Evolutionary conservation across 1,139 yeast genomes (phyloP).

Genomic region (Nakaseomyces delphensis): DNA sequence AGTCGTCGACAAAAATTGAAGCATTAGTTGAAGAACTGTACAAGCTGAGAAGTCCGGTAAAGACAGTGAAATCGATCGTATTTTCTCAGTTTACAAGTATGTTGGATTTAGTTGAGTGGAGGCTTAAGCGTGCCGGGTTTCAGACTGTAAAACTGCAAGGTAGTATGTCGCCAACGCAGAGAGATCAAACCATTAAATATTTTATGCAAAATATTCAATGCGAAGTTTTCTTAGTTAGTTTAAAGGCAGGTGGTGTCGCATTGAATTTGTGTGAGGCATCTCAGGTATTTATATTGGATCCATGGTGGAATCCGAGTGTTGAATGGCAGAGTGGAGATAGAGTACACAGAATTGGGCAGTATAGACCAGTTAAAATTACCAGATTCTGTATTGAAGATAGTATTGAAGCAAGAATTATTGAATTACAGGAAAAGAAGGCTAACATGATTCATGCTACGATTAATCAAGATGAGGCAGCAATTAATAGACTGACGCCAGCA

Average conservation of each 20-base stretch:
- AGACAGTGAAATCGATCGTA: slow-evolving; percentile 89
- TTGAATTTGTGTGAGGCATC: slow-evolving; percentile 93
- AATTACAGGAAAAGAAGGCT: slow-evolving; percentile 92
- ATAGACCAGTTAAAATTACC: slow-evolving; percentile 87
- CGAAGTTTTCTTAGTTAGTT: slow-evolving; percentile 85
- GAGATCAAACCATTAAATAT: slow-evolving; percentile 82
- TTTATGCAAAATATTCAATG: slow-evolving; percentile 89
- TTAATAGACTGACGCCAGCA: slow-evolving; percentile 78
- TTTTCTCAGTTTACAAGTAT: slow-evolving; percentile 95
- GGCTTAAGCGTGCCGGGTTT: slow-evolving; percentile 87
- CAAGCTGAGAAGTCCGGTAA: slow-evolving; percentile 72
- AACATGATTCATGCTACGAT: slow-evolving; percentile 96
- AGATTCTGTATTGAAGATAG: slow-evolving; percentile 92
- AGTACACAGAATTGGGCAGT: slow-evolving; percentile 95
- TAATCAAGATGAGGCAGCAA: slow-evolving; percentile 84
- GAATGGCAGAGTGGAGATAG: slow-evolving; percentile 99
- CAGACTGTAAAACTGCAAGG: slow-evolving; percentile 91
- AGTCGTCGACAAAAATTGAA: slow-evolving; percentile 90
- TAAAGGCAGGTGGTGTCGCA: slow-evolving; percentile 98
- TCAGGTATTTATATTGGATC: slow-evolving; percentile 88
- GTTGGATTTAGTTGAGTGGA: slow-evolving; percentile 93
- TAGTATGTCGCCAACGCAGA: slow-evolving; percentile 90
- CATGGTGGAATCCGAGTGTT: slow-evolving; percentile 99
- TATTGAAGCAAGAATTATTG: slow-evolving; percentile 91
- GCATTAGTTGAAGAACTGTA: slow-evolving; percentile 91